Evolutionary conservation across 345 rosid species (phyloP).

Genomic region (Eucalyptus victrix): DNA sequence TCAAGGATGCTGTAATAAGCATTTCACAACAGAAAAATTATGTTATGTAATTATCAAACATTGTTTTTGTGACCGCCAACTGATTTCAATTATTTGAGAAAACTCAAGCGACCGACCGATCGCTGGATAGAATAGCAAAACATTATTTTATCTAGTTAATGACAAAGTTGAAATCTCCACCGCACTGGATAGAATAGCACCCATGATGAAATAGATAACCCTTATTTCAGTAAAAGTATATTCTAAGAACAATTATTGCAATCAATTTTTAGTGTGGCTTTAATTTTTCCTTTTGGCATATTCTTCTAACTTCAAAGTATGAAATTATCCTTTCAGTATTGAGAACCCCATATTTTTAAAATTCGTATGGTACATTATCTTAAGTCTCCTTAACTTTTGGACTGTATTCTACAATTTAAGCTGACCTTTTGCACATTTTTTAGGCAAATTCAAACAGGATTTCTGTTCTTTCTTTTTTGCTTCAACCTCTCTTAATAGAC

Average conservation of each 20-base stretch:
- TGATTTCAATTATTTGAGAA: neutral
- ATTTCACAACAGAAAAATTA: neutral
- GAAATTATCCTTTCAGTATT: neutral
- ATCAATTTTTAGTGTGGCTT: neutral
- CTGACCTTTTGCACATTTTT: neutral
- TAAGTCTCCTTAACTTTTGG: neutral
- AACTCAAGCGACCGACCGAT: neutral
- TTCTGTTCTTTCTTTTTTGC: neutral
- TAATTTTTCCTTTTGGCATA: neutral
- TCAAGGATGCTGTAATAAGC: neutral
- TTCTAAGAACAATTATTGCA: neutral
- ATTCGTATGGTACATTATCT: neutral
- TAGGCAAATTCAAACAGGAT: neutral
- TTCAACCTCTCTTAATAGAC: neutral
- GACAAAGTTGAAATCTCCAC: neutral
- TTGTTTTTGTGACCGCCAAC: neutral
- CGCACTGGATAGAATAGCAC: neutral
- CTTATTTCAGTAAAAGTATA: too few relatives aligned
- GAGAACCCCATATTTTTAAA: neutral
- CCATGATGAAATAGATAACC: neutral
- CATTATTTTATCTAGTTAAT: neutral
- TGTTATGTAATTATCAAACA: neutral
- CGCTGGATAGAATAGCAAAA: neutral
- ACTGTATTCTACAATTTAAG: neutral
- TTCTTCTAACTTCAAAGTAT: neutral